These are phyloP conservation scores for Papiliotrema flavescens DNA, from an alignment of 1,284 basidiomycete species.

Conservation along the genomic window DNA sequence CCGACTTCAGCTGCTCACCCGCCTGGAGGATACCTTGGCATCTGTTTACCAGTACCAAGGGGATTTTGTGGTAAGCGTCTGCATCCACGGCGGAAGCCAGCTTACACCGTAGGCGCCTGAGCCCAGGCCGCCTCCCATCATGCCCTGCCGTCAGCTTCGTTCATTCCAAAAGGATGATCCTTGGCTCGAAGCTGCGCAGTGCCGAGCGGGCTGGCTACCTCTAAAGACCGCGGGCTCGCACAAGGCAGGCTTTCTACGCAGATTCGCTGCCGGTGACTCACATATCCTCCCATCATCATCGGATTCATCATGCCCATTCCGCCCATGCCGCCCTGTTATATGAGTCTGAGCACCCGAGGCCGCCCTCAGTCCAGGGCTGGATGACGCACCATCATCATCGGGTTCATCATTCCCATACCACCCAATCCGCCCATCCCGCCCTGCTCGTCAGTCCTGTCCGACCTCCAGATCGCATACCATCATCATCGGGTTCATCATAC, in stretches of 20 bases:
- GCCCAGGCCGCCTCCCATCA: slow-evolving; percentile 39
- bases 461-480: slow-evolving; percentile 8
- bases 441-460: not conserved
- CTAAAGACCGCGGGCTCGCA: no score
- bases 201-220: no score
- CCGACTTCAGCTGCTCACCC: slow-evolving; percentile 20
- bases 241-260: no score
- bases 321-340: slow-evolving; percentile 11
- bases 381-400: slow-evolving; percentile 13
- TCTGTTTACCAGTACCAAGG: slow-evolving; percentile 37
- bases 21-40: slow-evolving; percentile 42
- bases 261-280: no score
- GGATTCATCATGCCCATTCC: slow-evolving; percentile 20
- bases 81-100: slow-evolving; percentile 25
- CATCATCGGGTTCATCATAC: slow-evolving; percentile 40
- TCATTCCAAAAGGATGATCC: not conserved
- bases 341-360: not conserved
- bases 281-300: slow-evolving; percentile 22
- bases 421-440: slow-evolving; percentile 9
- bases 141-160: slow-evolving; percentile 17
- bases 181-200: no score
- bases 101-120: slow-evolving; percentile 39
- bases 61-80: slow-evolving; percentile 31
- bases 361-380: slow-evolving; percentile 6
- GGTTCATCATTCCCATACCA: slow-evolving; percentile 17